Base-by-base conservation (phyloP, 495 filamentous ascomycete genomes). In the Achaetomiella virescens region DNA sequence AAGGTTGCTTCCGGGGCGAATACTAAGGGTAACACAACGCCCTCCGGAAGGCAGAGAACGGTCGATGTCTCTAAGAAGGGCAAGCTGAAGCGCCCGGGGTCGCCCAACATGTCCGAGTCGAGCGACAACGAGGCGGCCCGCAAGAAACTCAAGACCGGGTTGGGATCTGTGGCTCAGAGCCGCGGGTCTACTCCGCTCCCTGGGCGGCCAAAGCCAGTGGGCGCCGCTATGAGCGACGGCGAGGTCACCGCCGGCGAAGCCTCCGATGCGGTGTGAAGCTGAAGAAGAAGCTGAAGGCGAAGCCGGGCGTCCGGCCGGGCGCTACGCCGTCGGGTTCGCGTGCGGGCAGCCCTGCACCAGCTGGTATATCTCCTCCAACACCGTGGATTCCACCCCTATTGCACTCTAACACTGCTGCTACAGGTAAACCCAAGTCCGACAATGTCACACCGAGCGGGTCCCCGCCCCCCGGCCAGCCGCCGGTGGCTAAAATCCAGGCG, bases 101-200 rank as follows among this genome's bases (percentile, higher is more conserved):
- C 92, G 27, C 90, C 91, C 7, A 84, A 89, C 61, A 78, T 84
- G 18, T 97, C 93, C 12, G 79, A 97, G 64, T 86, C 88, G 17
- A 95, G 89, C 72, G 95, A 90, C 46, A 91, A 87, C 57, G 93
- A 98, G 65, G 87, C 87, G 1, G 81, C 83, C 21, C 88, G 88
- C 40, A 95, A 96, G 76, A 96, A 95, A 80, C 76, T 80, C 37
- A 95, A 93, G 73, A 89, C 84, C 66, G 83, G 82, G 52, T 78
- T 83, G 56, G 64, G 61, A n/a, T 73, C 80, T 6, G 48, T 69
- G 22, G 75, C 74, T 46, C 62, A 70, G 1, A 72, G 71, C 45
- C 74, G 76, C 10, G 72, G 75, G 15, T 75, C 73, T 15, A 79
- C 83, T 7, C 80, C 84, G 54, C 72, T 84, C 12, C 73, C 72